A percentile compares a stretch with the other conserved stretches of the same genome.
Evolutionary conservation across 768 basidiomycete genomes (phyloP).

Genomic region (Pisolithus sp.): DNA sequence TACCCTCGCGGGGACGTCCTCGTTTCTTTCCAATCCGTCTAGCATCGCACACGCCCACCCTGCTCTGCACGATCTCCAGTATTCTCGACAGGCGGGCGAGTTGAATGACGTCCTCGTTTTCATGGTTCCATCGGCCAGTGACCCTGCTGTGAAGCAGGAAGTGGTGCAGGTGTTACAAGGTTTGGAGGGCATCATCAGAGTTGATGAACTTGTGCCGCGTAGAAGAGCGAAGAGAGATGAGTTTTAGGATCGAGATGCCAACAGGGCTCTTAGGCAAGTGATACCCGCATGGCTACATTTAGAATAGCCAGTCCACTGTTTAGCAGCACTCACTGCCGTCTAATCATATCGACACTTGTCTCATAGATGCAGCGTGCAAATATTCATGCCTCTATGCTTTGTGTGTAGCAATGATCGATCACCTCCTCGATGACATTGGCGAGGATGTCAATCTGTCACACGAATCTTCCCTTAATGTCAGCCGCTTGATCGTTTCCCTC

Average conservation of each 20-base stretch:
- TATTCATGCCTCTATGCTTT: too few relatives aligned
- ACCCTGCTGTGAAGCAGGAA: constrained; percentile 3
- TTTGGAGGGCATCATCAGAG: constrained; percentile 15
- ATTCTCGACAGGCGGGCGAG: constrained; percentile 15
- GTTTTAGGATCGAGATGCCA: constrained; percentile 7
- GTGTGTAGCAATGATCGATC: too few relatives aligned
- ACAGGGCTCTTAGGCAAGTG: too few relatives aligned
- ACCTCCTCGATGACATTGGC: constrained; percentile 14
- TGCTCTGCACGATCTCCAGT: constrained; percentile 17
- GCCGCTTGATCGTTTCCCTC: constrained; percentile 12
- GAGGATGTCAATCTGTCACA: constrained; percentile 6
- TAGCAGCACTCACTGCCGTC: too few relatives aligned
- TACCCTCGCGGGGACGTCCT: constrained; percentile 22
- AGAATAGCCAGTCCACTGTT: too few relatives aligned
- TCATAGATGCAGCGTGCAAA: too few relatives aligned
- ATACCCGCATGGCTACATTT: too few relatives aligned
- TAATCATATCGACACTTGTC: too few relatives aligned
- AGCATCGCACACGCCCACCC: constrained; percentile 16
- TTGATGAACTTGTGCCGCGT: constrained; percentile 18
- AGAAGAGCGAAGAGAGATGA: constrained; percentile 22
- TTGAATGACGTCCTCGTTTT: constrained; percentile 19
- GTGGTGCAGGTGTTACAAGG: constrained; percentile 12
- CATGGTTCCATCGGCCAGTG: constrained; percentile 4
- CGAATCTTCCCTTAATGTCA: constrained; percentile 13
- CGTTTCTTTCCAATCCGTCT: constrained; percentile 18